Evolutionary conservation across 768 basidiomycete species (phyloP), one percentile per base, ranked within the genome.

Genomic region (Tephrocybe sp.): DNA sequence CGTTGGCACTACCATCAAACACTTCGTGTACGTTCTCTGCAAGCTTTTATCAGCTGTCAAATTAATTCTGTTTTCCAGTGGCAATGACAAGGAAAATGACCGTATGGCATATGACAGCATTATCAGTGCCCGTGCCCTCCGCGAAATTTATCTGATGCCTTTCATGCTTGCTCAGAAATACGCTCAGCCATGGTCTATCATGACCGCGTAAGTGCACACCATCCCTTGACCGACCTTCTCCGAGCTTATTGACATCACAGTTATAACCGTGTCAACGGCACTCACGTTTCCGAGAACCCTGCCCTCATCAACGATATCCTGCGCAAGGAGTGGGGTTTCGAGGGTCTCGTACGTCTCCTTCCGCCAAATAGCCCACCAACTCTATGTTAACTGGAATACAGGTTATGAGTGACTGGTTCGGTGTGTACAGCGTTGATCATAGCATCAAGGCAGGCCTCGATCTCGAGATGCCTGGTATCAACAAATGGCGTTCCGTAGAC

Each of bases 391-490:
- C 37, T 33, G 10, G 12, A 8, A 37, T 18, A 33, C 18, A 79
- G 70, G 72, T 88, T 51, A 91, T 92, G 88, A 88, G 86, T 52
- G 90, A 92, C 64, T 93, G 90, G 90, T 87, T 86, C 51, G 90
- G 90, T 1, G 68, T 78, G 2, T 90, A 90, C 69, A 79, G 82
- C 46, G 71, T 88, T 26, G 82, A 83, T 55, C 71, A 75, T 20
- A 68, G 74, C 21, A 70, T 88, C 54, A 90, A 90, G 52, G 86
- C 88, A n/a, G 88, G 88, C 2, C 71, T 90, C 20, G 86, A 90
- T 61, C 77, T 92, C 32, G 88, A 90, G 63, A 90, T 89, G 86
- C 88, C 87, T 0, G 88, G 89, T 1, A 69, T 70, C 12, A 84
- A 85, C 67, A 88, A 89, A 56, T 89, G 87, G 88, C 77, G 88